Evolutionary conservation across 805 yeast species (phyloP).

Genomic region (Spathaspora gorwiae): DNA sequence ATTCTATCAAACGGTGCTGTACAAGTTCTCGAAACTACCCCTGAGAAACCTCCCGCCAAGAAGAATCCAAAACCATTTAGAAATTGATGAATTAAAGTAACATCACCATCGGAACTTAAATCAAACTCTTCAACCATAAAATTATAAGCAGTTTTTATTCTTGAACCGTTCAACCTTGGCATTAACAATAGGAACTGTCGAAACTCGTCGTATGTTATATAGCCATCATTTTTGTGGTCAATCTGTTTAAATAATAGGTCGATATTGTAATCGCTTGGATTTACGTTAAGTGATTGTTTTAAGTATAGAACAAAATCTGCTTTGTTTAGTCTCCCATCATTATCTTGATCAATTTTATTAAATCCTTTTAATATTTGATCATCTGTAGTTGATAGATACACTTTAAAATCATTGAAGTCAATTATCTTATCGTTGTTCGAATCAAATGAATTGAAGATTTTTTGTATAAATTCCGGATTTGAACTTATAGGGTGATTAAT

Average conservation of each 20-base stretch:
- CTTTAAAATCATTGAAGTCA: constrained; percentile 62
- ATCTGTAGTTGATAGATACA: constrained; percentile 64
- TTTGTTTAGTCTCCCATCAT: constrained; percentile 65
- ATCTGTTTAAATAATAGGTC: constrained; percentile 52
- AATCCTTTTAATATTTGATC: constrained; percentile 67
- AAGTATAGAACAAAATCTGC: constrained; percentile 68
- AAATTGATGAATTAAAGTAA: constrained; percentile 73
- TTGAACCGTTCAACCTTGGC: constrained; percentile 74
- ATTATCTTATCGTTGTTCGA: constrained; percentile 51
- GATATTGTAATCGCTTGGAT: constrained; percentile 49
- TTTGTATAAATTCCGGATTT: constrained; percentile 53
- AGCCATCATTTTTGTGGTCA: constrained; percentile 57
- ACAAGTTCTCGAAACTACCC: constrained; percentile 91
- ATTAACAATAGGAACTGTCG: constrained; percentile 75
- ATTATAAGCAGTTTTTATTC: constrained; percentile 75
- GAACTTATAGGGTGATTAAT: constrained; percentile 63
- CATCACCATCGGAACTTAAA: constrained; percentile 87
- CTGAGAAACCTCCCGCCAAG: constrained; percentile 91
- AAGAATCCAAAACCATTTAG: constrained; percentile 86
- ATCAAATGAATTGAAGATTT: constrained; percentile 58
- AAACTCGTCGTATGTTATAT: constrained; percentile 80
- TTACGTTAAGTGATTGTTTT: constrained; percentile 45
- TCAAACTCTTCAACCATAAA: constrained; percentile 78
- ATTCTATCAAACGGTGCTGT: constrained; percentile 97
- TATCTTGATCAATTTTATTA: constrained; percentile 59